Conservation (phyloP, 202 grass and related monocot species). For the Setaria italica region DNA sequence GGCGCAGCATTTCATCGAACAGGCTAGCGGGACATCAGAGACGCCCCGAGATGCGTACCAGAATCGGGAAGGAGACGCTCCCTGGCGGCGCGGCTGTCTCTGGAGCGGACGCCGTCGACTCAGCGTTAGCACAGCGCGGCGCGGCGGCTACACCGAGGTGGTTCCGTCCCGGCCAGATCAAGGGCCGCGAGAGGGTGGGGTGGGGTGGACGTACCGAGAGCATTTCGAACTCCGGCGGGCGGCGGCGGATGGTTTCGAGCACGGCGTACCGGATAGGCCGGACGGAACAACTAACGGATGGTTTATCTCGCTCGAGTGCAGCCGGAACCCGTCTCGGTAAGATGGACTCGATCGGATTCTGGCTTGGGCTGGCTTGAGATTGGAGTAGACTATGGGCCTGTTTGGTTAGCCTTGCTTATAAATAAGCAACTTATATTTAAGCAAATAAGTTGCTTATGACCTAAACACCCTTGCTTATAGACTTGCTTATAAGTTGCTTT, state of each 20-base stretch:
- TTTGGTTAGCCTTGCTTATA: too few species aligned
- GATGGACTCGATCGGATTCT: too few species aligned
- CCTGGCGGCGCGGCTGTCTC: neutral
- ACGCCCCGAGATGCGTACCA: slow-evolving; percentile 41
- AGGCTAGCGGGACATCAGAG: neutral
- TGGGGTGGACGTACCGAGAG: slow-evolving; percentile 24
- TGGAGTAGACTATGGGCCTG: too few species aligned
- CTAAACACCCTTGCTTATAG: too few species aligned
- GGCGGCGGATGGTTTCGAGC: neutral
- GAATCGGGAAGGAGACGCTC: slow-evolving; percentile 52
- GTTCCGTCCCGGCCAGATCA: slow-evolving; percentile 3
- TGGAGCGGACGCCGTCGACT: neutral
- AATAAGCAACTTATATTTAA: too few species aligned
- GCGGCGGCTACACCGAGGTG: neutral
- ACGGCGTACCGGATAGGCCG: neutral
- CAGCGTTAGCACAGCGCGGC: slow-evolving; percentile 7
- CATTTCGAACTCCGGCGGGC: slow-evolving; percentile 4
- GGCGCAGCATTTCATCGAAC: slow-evolving; percentile 19
- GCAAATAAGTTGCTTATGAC: too few species aligned
- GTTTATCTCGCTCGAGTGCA: neutral
- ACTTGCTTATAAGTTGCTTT: too few species aligned
- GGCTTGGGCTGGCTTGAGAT: too few species aligned
- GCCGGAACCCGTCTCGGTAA: too few species aligned
- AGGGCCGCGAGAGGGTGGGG: neutral
- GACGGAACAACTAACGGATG: neutral